Conservation (phyloP, 2,329 filamentous ascomycete species). For the Aspergillus calidoustus region DNA sequence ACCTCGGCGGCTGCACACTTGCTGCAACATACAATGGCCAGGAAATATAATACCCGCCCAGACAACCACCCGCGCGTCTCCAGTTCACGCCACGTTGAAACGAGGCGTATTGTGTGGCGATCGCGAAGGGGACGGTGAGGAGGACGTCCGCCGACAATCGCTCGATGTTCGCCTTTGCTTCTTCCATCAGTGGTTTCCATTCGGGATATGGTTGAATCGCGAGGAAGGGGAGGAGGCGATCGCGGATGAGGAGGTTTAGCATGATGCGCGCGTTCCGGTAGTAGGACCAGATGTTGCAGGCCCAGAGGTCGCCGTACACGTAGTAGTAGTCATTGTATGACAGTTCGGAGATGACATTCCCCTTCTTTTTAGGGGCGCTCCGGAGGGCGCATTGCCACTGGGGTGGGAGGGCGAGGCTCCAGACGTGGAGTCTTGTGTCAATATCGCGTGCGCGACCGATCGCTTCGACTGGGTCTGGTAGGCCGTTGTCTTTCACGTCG, state of each 20-base stretch:
- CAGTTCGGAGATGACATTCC: not conserved
- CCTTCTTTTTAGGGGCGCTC: not conserved
- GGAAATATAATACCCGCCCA: constrained; percentile 10
- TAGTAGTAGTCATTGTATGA: constrained; percentile 8
- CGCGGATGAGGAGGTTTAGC: constrained; percentile 8
- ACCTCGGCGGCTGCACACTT: not conserved
- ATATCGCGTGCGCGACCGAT: constrained; percentile 9
- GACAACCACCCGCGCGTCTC: not conserved
- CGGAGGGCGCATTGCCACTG: not conserved
- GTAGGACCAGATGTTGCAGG: constrained; percentile 18
- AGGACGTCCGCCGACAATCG: constrained; percentile 7
- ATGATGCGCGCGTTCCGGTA: constrained; percentile 14
- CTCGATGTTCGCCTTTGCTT: constrained; percentile 1
- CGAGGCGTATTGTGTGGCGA: not conserved
- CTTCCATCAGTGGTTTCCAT: constrained; percentile 7
- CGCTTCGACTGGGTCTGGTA: constrained; percentile 1
- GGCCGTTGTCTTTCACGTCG: constrained; percentile 8
- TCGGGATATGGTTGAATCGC: constrained; percentile 9
- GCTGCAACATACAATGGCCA: constrained; percentile 16
- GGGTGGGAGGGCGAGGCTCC: not conserved
- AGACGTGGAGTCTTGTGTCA: not conserved
- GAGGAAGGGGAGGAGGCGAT: not conserved
- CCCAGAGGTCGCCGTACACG: constrained; percentile 16
- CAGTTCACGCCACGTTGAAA: not conserved
- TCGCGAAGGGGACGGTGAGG: not conserved